Conservation (phyloP, 2,329 filamentous ascomycete genomes). For the Akanthomyces dipterigenus region DNA sequence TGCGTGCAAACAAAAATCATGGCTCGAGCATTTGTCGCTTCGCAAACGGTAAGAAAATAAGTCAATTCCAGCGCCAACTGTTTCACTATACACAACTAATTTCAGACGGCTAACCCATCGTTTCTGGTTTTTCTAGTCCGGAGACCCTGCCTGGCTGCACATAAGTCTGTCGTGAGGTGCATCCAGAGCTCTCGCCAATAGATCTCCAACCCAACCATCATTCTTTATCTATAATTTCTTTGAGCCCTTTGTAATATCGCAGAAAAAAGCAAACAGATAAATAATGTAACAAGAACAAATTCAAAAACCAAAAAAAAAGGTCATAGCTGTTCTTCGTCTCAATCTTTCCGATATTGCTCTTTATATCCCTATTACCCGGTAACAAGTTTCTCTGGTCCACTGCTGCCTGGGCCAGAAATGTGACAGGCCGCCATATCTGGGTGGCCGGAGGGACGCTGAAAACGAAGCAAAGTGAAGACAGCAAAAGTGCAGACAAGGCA, state of each 20-base stretch:
- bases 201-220: not conserved
- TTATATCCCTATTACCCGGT: constrained; percentile 6
- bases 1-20: not conserved
- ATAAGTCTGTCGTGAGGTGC: constrained; percentile 1
- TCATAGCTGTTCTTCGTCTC: constrained; percentile 7
- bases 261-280: constrained; percentile 1
- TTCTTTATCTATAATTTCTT: constrained; percentile 9
- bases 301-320: not conserved
- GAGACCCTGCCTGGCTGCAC: not conserved
- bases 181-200: not conserved
- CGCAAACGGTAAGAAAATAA: not conserved
- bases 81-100: constrained; percentile 1
- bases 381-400: constrained; percentile 6
- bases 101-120: not conserved
- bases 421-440: not conserved
- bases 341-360: not conserved
- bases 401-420: constrained; percentile 6
- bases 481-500: constrained; percentile 3
- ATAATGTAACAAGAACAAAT: constrained; percentile 4
- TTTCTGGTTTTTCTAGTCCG: not conserved
- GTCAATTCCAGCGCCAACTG: not conserved
- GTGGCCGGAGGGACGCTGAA: not conserved
- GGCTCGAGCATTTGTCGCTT: not conserved
- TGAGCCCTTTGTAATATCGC: not conserved
- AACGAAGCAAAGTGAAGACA: constrained; percentile 3